Base-by-base conservation (phyloP, 106 monocot species). In the Acanthochlamys bracteata region DNA sequence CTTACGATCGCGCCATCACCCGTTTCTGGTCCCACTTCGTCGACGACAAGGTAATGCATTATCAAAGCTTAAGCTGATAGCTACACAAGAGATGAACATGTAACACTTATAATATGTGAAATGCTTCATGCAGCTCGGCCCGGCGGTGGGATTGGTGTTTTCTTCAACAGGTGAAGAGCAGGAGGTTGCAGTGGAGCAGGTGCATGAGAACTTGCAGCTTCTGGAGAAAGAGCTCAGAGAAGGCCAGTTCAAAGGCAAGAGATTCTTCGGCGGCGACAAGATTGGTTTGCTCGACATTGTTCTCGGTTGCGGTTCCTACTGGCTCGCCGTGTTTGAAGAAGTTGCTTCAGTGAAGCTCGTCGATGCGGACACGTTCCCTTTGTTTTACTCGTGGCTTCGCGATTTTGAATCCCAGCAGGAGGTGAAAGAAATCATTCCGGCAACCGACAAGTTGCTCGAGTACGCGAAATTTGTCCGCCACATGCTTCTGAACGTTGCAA, bases 231-330 rank as follows among this genome's bases (percentile, higher is more conserved):
- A 87, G 79, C 81, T 92, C 60, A 49, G 76, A 0, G 87, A 78
- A 7, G 92, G 92, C 7, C 60, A 53, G 25, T 92, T 92, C 82
- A 79, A 79, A 33, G 86, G 84, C 13, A 65, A 77, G 54, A 76
- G 67, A 24, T 92, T 92, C 79, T 92, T 92, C 70, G 84, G 83
- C 27, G 92, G 92, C 0, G 86, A 92, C 10, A 63, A 45, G 57
- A 75, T 92, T 21, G 92, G 92, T 0, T 23, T 87, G 15, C 74
- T 87, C 0, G 92, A 92, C 66, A 79, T 92, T 21, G 84, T 92
- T 40, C 69, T 92, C 49, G 83, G 92, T 12, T 87, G 84, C 63
- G 92, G 87, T 0, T 77, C 82, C 1, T 84, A 84, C 79, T 81
- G 84, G 87, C 72, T 92, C 6, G 55, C 76, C 0, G 84, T 82